phyloP scores from a whole-genome alignment of 2,329 filamentous ascomycete genomes.

The Aspergillus uvarum region DNA sequence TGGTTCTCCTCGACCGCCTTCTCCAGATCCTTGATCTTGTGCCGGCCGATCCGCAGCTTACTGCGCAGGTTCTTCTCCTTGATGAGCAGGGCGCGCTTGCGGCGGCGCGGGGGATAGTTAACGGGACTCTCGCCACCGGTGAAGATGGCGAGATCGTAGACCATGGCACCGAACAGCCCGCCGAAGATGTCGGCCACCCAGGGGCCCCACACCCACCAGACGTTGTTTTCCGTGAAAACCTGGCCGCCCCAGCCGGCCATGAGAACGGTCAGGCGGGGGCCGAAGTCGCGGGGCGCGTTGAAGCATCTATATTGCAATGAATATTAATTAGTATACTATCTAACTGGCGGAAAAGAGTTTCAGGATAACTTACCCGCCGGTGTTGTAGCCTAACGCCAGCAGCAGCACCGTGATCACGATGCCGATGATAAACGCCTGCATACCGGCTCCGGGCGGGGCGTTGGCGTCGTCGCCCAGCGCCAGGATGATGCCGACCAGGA shows the following conservation, averaged over 20 bases:
- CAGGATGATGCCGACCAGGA: slow-evolving; percentile 33
- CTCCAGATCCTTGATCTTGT: slow-evolving; percentile 23
- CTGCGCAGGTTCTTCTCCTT: slow-evolving; percentile 22
- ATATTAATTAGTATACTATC: slow-evolving; percentile 1
- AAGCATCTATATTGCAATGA: slow-evolving; percentile 23
- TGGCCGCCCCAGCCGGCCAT: slow-evolving; percentile 35
- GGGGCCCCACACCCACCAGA: slow-evolving; percentile 39
- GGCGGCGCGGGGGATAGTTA: slow-evolving; percentile 45
- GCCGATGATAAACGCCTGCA: slow-evolving; percentile 35
- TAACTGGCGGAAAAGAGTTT: no score
- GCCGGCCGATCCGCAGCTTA: slow-evolving; percentile 14
- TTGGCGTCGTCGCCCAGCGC: slow-evolving; percentile 46
- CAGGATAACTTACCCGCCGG: slow-evolving; percentile 27
- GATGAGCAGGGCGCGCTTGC: slow-evolving; percentile 38
- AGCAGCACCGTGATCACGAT: slow-evolving; percentile 15
- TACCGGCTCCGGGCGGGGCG: slow-evolving; percentile 45
- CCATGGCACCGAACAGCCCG: slow-evolving; percentile 29
- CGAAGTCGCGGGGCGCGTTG: slow-evolving; percentile 40
- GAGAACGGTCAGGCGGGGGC: slow-evolving; percentile 32
- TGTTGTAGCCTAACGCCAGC: slow-evolving; percentile 35
- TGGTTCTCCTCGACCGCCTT: slow-evolving; percentile 9
- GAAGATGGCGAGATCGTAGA: slow-evolving; percentile 41
- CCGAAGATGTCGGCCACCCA: slow-evolving; percentile 38
- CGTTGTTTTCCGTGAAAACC: slow-evolving; percentile 25
- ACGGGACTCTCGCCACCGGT: slow-evolving; percentile 40